Percentiles rank a stretch among this genome's conserved stretches.
Conservation (phyloP, 768 basidiomycete genomes). For the Xerocomus potaroensis region DNA sequence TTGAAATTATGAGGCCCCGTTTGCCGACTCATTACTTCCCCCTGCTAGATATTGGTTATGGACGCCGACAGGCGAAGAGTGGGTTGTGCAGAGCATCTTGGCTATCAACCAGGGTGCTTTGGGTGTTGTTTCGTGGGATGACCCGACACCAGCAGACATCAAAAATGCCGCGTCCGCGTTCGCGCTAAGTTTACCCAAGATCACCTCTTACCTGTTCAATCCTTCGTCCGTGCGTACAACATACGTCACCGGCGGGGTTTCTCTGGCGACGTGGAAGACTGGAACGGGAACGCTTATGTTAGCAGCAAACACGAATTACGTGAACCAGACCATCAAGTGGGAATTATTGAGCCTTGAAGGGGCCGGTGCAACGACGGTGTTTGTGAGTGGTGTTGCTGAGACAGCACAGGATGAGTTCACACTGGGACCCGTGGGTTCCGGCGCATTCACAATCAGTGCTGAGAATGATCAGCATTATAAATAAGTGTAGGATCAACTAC, state of each 20-base stretch:
- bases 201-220: constrained; percentile 45
- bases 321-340: constrained; percentile 31
- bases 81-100: constrained; percentile 58
- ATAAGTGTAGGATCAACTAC: too few relatives aligned
- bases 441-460: constrained; percentile 12
- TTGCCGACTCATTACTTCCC: background rate
- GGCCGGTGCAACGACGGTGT: background rate
- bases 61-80: constrained; percentile 66
- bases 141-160: constrained; percentile 51
- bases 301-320: constrained; percentile 48
- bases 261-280: constrained; percentile 49
- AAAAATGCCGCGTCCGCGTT: constrained; percentile 48
- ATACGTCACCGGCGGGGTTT: constrained; percentile 38
- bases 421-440: constrained; percentile 25
- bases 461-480: constrained; percentile 4
- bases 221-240: constrained; percentile 38
- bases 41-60: constrained; percentile 53
- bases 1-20: background rate
- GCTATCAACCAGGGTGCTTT: constrained; percentile 69
- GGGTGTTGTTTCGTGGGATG: constrained; percentile 48
- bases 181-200: constrained; percentile 41
- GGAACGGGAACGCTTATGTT: constrained; percentile 42
- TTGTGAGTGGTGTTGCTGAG: constrained; percentile 14
- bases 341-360: constrained; percentile 24
- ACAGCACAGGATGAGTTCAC: constrained; percentile 7